These are phyloP conservation scores for Geranomyces michiganensis DNA, from an alignment of 192 early-diverging fungal species.

Conservation along the genomic window DNA sequence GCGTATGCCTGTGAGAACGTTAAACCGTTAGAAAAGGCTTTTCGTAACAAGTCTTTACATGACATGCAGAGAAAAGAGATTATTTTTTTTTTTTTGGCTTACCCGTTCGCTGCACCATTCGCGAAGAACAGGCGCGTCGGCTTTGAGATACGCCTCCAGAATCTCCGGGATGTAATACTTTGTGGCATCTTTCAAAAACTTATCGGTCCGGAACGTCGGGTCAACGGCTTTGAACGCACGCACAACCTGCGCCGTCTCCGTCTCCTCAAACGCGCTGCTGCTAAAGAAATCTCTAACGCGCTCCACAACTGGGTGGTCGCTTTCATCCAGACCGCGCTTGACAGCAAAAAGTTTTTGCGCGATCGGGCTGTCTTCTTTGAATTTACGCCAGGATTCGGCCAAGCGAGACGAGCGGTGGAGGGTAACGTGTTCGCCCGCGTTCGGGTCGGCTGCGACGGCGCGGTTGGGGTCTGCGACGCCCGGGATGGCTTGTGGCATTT, in stretches of 20 bases:
- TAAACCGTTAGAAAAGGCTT: too few species aligned
- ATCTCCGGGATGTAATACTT: constrained; percentile 94
- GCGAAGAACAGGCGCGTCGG: constrained; percentile 79
- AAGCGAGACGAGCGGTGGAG: constrained; percentile 84
- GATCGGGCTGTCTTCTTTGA: constrained; percentile 85
- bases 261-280: constrained; percentile 84
- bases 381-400: constrained; percentile 90
- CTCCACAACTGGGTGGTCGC: constrained; percentile 85
- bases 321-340: constrained; percentile 82
- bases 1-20: constrained; percentile 66
- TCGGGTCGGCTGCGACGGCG: constrained; percentile 39
- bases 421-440: constrained; percentile 65
- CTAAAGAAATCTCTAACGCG: constrained; percentile 74
- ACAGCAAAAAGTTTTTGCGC: constrained; percentile 83
- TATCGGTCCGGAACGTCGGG: constrained; percentile 81
- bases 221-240: constrained; percentile 82
- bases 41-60: too few species aligned
- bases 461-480: constrained; percentile 36
- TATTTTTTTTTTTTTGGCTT: too few species aligned
- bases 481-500: constrained; percentile 24
- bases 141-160: constrained; percentile 90
- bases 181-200: constrained; percentile 88
- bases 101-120: constrained; percentile 96
- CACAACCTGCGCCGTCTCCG: constrained; percentile 90
- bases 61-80: not conserved